Base-by-base conservation (phyloP, 345 rosid species). In the Erysimum cheiranthoides region DNA sequence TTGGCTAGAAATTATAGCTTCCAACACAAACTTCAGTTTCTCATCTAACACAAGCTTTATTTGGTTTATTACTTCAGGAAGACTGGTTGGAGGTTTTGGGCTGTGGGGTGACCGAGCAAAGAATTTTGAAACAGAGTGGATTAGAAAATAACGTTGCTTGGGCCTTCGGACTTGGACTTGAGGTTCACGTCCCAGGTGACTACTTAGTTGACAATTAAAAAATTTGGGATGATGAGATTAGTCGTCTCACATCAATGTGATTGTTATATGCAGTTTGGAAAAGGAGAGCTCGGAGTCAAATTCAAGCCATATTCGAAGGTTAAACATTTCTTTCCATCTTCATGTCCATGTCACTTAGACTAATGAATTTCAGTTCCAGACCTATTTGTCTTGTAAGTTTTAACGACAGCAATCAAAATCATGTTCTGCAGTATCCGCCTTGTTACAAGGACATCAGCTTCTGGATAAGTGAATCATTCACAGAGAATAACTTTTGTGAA, bases 131-230 rank as follows among this genome's bases (percentile, higher is more conserved):
- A 78, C 84, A 79, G 73, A 87, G 84, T 70, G 93, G 92, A 39
- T 87, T 82, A 74, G 74, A 47, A 17, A 62, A 86, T 76, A 89
- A 84, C 77, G 98, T 88, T 79, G 96, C 96, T 49, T 95, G 99
- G 99, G 99, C 98, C 66, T 95, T 95, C 73, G 99, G 99, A 83
- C 96, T 95, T 73, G 98, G 99, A 73, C 81, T 92, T 81, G 98
- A 95, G 80, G 8, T 92, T 94, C 67, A 86, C 89, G 12, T 88
- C 97, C 73, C 97, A 93, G 94, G 96, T 91, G 35, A 59, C 64
- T 59, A 28, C 62, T 73, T 51, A 36, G 17, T 68, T 31, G 34
- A 56, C 45, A 78, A 39, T 71, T 64, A 34, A 9, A 45, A n/a
- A 54, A 64, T 30, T 17, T 38, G 7, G n/a, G 21, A 46, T 50